Conservation (phyloP, 192 early-diverging fungal genomes). For the Coemansia sp. region DNA sequence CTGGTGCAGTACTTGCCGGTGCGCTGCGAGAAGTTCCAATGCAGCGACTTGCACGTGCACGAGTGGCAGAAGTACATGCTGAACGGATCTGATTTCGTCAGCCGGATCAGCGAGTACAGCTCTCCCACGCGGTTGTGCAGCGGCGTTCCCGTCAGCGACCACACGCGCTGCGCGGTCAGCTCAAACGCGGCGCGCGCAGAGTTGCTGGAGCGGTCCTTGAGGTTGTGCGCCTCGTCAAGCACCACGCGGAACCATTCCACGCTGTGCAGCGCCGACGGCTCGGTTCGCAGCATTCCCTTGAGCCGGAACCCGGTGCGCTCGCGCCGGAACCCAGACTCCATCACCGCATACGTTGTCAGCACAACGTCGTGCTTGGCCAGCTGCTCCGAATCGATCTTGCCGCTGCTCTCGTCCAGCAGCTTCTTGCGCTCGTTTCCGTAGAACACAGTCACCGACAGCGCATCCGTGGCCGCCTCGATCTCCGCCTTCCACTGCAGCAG, state of each 20-base stretch:
- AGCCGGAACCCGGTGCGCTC: slow-evolving; percentile 69
- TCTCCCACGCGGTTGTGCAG: slow-evolving; percentile 94
- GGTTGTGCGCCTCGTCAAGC: slow-evolving; percentile 85
- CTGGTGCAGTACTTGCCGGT: slow-evolving; percentile 55
- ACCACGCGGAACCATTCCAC: slow-evolving; percentile 83
- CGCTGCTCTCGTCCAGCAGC: slow-evolving; percentile 36
- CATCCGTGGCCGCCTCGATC: slow-evolving; percentile 65
- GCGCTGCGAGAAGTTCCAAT: slow-evolving; percentile 60
- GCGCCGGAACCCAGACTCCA: slow-evolving; percentile 73
- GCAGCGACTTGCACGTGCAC: slow-evolving; percentile 68
- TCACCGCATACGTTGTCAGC: slow-evolving; percentile 72
- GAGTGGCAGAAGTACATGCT: slow-evolving; percentile 83
- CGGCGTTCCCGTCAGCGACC: slow-evolving; percentile 89
- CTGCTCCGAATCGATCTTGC: slow-evolving; percentile 16
- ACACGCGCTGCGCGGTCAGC: slow-evolving; percentile 64
- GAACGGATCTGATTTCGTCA: slow-evolving; percentile 81
- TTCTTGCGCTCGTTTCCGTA: slow-evolving; percentile 73
- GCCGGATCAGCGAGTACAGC: slow-evolving; percentile 86
- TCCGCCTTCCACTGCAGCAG: slow-evolving; percentile 87
- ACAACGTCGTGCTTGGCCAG: slow-evolving; percentile 75
- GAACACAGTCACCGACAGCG: slow-evolving; percentile 66
- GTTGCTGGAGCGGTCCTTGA: slow-evolving; percentile 83
- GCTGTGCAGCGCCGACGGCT: slow-evolving; percentile 67
- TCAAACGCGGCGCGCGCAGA: slow-evolving; percentile 85
- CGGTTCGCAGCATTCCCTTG: slow-evolving; percentile 62